Percentiles rank a stretch among this genome's conserved stretches.
Conservation (phyloP, 2,329 filamentous ascomycete species). For the Fusarium devonianum region DNA sequence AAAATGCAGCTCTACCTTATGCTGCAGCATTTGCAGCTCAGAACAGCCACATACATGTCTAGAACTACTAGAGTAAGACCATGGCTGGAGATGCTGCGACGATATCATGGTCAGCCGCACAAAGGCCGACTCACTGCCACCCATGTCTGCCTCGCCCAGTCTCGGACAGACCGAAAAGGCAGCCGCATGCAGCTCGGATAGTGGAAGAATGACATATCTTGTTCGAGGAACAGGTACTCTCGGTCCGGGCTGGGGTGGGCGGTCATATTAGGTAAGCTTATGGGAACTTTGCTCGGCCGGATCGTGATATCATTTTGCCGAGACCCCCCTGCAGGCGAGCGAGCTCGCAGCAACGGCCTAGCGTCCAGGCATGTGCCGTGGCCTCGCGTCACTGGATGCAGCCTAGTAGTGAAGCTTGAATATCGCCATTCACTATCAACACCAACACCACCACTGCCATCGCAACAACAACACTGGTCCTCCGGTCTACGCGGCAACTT, state of each 20-base stretch:
- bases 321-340: background rate
- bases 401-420: constrained; percentile 41
- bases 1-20: no score
- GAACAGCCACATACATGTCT: no score
- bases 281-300: background rate
- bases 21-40: no score
- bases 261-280: background rate
- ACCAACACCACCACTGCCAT: constrained; percentile 6
- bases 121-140: no score
- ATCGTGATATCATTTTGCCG: constrained; percentile 24
- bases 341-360: constrained; percentile 10
- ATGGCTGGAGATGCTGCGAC: no score
- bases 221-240: no score
- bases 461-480: constrained; percentile 15
- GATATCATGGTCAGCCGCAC: no score
- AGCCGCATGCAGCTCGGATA: background rate
- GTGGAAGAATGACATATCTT: no score
- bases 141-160: no score
- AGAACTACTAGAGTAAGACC: no score
- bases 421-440: constrained; percentile 22
- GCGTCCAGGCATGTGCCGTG: constrained; percentile 32
- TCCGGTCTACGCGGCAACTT: background rate
- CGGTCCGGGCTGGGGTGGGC: no score
- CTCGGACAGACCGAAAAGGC: no score
- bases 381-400: constrained; percentile 43